These are phyloP conservation scores for Lanmaoa rubissima DNA, from an alignment of 768 basidiomycete genomes.

Conservation along the genomic window DNA sequence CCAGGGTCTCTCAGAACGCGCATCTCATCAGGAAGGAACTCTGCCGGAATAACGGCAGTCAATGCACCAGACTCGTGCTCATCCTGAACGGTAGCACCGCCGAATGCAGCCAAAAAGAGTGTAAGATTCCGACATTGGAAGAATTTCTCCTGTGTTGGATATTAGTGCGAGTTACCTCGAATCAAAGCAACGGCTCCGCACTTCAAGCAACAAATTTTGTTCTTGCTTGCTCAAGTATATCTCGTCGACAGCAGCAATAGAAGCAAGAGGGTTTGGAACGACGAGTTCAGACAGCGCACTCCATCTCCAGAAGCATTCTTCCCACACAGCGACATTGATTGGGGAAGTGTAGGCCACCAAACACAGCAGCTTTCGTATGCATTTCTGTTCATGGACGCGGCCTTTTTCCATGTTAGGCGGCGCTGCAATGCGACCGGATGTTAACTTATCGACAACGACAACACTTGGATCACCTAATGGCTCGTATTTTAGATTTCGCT, in stretches of 20 bases:
- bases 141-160: constrained; percentile 55
- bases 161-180: constrained; percentile 2
- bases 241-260: constrained; percentile 35
- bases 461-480: constrained; percentile 76
- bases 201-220: constrained; percentile 39
- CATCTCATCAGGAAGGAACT: constrained; percentile 68
- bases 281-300: constrained; percentile 58
- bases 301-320: constrained; percentile 81
- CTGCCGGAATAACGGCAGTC: constrained; percentile 50
- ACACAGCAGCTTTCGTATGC: constrained; percentile 69
- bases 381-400: constrained; percentile 77
- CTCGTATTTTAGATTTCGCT: constrained; percentile 72
- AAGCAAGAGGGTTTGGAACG: constrained; percentile 37
- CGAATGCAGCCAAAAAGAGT: constrained; percentile 72
- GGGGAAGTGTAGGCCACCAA: constrained; percentile 60
- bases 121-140: constrained; percentile 86
- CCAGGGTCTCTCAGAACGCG: constrained; percentile 59
- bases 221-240: constrained; percentile 37
- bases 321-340: constrained; percentile 77
- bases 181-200: constrained; percentile 14
- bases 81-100: constrained; percentile 60
- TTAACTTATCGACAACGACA: constrained; percentile 59
- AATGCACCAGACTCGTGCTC: constrained; percentile 50
- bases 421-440: neutral
- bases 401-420: constrained; percentile 40